Base-by-base conservation (phyloP, 805 yeast genomes). In the Wickerhamomyces alni region DNA sequence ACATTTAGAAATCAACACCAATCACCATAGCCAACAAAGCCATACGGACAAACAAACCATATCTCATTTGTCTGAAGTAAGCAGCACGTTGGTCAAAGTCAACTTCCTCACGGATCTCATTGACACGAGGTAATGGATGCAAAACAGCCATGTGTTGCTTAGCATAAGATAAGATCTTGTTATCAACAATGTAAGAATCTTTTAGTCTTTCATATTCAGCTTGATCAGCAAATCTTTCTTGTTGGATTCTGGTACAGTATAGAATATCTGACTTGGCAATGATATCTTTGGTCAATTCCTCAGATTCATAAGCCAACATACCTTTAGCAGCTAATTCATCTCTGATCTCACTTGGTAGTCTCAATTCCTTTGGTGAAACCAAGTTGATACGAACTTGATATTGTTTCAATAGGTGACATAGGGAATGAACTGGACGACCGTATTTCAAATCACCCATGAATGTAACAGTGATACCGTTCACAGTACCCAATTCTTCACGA, bases 1-100 rank as follows among this genome's bases (percentile, higher is more conserved):
- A 18, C 8, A 28, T 17, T 53, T 48, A 85, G 48, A 82, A 78
- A 61, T 87, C 96, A 56, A 87, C 88, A 59, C 98, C 98, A 66
- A 93, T 81, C 48, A 94, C 99, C 95, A 93, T 84, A 40, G 98
- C 96, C 61, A 93, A 75, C 54, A 93, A 72, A 10, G 99, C 99
- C 99, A 93, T 93, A 75, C 99, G 88, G 35, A 94, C 96, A 61
- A 82, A 93, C 63, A 93, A 74, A 46, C 99, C 99, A 62, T 93
- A 91, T 66, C 95, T 84, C 99, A 93, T 93, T 74, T 93, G 98
- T 78, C 99, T 85, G 76, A 93, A 93, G 72, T 93, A 93, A 43
- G 99, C 98, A 50, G 99, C 98, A 66, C 99, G 85, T 66, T 91
- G 97, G 67, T 93, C 99, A 60, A 91, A 93, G 65, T 93, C 99